A percentile compares a stretch with the other conserved stretches of the same genome.
Evolutionary conservation across 2,329 filamentous ascomycete genomes (phyloP).

Genomic region (Hyphodiscus sp.): DNA sequence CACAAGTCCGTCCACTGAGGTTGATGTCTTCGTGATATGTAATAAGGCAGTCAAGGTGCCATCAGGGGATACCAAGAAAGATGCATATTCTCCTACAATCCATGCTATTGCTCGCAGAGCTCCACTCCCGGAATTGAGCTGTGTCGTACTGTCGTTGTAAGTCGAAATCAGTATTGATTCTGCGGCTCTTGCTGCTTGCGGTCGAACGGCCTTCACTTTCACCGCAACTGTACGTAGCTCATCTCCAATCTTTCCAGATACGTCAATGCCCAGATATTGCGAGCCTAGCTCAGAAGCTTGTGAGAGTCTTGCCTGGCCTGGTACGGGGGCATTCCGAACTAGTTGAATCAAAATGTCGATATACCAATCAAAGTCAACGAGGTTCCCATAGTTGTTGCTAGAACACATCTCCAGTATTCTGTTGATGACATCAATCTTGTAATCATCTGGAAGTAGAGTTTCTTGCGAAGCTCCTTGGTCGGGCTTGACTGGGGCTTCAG

Average conservation of each 20-base stretch:
- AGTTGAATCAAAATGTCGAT: slow-evolving; percentile 84
- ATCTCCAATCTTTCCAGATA: slow-evolving; percentile 68
- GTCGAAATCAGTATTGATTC: slow-evolving; percentile 65
- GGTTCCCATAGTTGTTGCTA: slow-evolving; percentile 76
- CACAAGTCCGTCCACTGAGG: slow-evolving; percentile 60
- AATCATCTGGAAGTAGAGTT: slow-evolving; percentile 74
- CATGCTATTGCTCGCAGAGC: slow-evolving; percentile 74
- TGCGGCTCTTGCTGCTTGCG: slow-evolving; percentile 74
- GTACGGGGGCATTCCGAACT: slow-evolving; percentile 60
- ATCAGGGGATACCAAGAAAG: slow-evolving; percentile 62
- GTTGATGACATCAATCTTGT: slow-evolving; percentile 73
- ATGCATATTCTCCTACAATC: slow-evolving; percentile 83
- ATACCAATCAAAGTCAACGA: slow-evolving; percentile 96
- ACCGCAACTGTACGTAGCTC: slow-evolving; percentile 89
- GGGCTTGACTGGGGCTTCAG: slow-evolving; percentile 41
- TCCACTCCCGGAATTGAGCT: slow-evolving; percentile 52
- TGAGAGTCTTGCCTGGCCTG: slow-evolving; percentile 30
- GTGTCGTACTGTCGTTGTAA: slow-evolving; percentile 44
- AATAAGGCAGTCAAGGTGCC: slow-evolving; percentile 69
- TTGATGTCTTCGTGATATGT: slow-evolving; percentile 50
- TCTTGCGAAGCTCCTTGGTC: slow-evolving; percentile 46
- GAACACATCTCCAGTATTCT: slow-evolving; percentile 87
- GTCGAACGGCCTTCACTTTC: slow-evolving; percentile 77
- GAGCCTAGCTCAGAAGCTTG: slow-evolving; percentile 6
- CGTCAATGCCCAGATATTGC: slow-evolving; percentile 27